Percentiles rank a stretch among this genome's conserved stretches.
phyloP scores from a whole-genome alignment of 2,329 filamentous ascomycete genomes.

The Alternaria sp. region DNA sequence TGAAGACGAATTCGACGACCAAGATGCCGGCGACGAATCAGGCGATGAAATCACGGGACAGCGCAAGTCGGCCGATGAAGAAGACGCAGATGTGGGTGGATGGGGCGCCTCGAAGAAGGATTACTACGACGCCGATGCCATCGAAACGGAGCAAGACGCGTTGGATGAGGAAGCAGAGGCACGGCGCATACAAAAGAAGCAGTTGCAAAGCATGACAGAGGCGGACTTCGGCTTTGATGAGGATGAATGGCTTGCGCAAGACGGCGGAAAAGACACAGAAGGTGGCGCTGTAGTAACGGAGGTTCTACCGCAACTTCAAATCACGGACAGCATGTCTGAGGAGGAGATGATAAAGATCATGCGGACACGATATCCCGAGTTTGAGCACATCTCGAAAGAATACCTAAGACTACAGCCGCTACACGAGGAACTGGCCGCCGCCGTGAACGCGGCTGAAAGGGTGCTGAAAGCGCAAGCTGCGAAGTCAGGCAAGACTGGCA shows the following conservation, averaged over 20 bases:
- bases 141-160: constrained; percentile 76
- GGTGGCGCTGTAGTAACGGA: constrained; percentile 74
- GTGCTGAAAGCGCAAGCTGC: constrained; percentile 42
- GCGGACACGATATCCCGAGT: constrained; percentile 86
- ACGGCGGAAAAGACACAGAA: constrained; percentile 58
- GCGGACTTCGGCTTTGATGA: constrained; percentile 95
- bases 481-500: constrained; percentile 30
- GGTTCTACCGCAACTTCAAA: constrained; percentile 81
- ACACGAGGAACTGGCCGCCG: constrained; percentile 66
- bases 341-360: constrained; percentile 80
- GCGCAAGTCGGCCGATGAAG: constrained; percentile 58
- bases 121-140: constrained; percentile 88
- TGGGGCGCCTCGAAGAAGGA: constrained; percentile 91
- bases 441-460: constrained; percentile 66
- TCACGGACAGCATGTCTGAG: constrained; percentile 78
- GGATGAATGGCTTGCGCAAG: constrained; percentile 75
- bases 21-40: constrained; percentile 46
- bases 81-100: constrained; percentile 69
- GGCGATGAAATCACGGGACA: constrained; percentile 46
- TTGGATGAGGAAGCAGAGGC: constrained; percentile 93
- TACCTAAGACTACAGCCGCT: constrained; percentile 73
- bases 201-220: constrained; percentile 85
- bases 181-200: constrained; percentile 86
- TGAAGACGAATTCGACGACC: constrained; percentile 50
- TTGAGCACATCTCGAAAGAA: constrained; percentile 84